Base-by-base conservation (phyloP, 1,284 basidiomycete species). In the Paramarasmius palmivorus region DNA sequence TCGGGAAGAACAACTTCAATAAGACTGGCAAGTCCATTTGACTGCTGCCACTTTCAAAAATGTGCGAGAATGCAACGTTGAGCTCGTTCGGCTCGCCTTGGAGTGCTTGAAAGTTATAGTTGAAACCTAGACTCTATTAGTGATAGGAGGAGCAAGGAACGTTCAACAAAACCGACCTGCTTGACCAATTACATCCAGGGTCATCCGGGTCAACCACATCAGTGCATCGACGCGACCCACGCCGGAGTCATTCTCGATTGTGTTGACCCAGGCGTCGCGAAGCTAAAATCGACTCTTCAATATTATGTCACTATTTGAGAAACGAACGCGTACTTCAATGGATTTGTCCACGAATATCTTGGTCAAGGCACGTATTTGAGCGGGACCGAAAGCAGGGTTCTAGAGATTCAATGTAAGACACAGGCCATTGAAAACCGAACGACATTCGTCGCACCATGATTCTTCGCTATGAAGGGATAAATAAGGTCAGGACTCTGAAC, bases 341-440 rank as follows among this genome's bases (percentile, higher is more conserved):
- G 23, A 15, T 25, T 44, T 23, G 25, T 44, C 41, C 17, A 82
- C 55, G 54, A 86, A 85, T 17, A 83, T 73, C 9, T 70, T 68
- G 0, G 79, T 84, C 0, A 85, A 63, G 37, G 77, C 78, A 1
- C 83, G 71, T 20, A 85, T 73, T 56, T 83, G 78, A 0, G 73
- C 64, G 0, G 74, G 71, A 2, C 81, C 78, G 52, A 86, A 85
- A 0, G 81, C 82, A 17, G 83, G 83, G 58, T 83, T 86, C 83
- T 80, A 25, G 12, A 44, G 3, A 25, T 23, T 25, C n/a, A 19
- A 10, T 9, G 14, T 8, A 25, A 15, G 9, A 40, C 19, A 19
- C n/a, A n/a, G n/a, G n/a, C n/a, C 40, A 15, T 2, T 17, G 17
- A 1, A 40, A 17, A n/a, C n/a, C n/a, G 19, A 15, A 8, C 15